Evolutionary conservation across 208 protist species (phyloP).

Genomic region (Strigomonas culicis): DNA sequence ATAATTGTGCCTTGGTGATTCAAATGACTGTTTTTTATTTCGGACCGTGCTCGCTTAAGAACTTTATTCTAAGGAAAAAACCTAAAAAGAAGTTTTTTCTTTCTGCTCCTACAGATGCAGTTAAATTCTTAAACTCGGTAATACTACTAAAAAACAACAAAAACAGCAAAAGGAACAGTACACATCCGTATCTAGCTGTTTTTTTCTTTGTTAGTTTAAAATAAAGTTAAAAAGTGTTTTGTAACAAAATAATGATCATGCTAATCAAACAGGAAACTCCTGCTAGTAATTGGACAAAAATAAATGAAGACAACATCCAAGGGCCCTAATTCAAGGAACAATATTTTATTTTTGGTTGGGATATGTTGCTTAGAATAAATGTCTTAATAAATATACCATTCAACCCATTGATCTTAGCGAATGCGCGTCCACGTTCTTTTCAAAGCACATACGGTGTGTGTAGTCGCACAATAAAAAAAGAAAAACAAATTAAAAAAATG

Average conservation of each 20-base stretch:
- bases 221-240: constrained; percentile 12
- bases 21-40: not conserved
- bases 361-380: too few species aligned
- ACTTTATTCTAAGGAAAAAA: not conserved
- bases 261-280: not conserved
- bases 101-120: not conserved
- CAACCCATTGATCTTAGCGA: too few species aligned
- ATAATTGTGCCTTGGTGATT: too few species aligned
- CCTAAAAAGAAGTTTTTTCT: constrained; percentile 3
- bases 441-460: too few species aligned
- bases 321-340: too few species aligned
- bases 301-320: not conserved
- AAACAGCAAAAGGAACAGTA: not conserved
- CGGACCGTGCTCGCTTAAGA: not conserved
- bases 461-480: too few species aligned
- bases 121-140: not conserved
- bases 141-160: constrained; percentile 1
- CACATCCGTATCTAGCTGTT: constrained; percentile 22
- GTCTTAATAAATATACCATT: too few species aligned
- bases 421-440: too few species aligned
- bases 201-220: constrained; percentile 27
- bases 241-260: not conserved
- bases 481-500: too few species aligned
- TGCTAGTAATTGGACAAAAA: constrained; percentile 1
- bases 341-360: too few species aligned